Conservation (phyloP, 2,329 filamentous ascomycete species). For the Exserohilum turcica region DNA sequence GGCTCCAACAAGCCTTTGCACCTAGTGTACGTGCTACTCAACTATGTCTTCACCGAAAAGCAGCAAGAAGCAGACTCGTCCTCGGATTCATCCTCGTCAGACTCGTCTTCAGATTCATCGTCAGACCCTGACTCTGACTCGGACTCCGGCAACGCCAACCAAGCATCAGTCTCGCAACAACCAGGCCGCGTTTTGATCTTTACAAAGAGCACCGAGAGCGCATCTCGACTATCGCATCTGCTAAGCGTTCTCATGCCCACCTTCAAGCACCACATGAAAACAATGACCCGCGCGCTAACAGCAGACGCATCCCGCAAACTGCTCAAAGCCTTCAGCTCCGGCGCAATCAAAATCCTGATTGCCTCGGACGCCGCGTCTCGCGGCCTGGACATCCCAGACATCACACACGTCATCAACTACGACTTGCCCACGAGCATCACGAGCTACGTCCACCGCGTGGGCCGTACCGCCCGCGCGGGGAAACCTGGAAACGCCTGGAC, state of each 20-base stretch:
- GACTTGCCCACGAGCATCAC: conserved; percentile 82
- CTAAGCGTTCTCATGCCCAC: conserved; percentile 69
- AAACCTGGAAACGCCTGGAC: conserved; percentile 81
- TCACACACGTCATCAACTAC: conserved; percentile 91
- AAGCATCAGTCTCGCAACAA: conserved; percentile 24
- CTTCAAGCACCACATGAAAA: conserved; percentile 64
- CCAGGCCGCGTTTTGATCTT: conserved; percentile 71
- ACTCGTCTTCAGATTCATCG: background rate
- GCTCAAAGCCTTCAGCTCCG: conserved; percentile 67
- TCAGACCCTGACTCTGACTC: conserved; percentile 20
- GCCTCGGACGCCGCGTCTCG: conserved; percentile 93
- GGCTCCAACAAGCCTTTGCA: conserved; percentile 72
- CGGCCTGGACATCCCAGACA: conserved; percentile 78
- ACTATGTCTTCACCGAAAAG: conserved; percentile 50
- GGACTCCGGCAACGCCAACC: conserved; percentile 1
- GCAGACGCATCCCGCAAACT: conserved; percentile 71
- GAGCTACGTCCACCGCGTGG: conserved; percentile 89
- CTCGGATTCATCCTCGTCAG: background rate
- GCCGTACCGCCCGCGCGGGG: conserved; percentile 84
- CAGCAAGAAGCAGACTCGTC: conserved; percentile 12
- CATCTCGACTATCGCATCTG: conserved; percentile 82
- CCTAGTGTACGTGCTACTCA: conserved; percentile 75
- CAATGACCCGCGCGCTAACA: conserved; percentile 78
- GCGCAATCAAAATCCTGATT: conserved; percentile 74
- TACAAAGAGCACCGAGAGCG: conserved; percentile 86